phyloP scores from a whole-genome alignment of 78 protist species.

The Tieghemostelium lacteum region DNA sequence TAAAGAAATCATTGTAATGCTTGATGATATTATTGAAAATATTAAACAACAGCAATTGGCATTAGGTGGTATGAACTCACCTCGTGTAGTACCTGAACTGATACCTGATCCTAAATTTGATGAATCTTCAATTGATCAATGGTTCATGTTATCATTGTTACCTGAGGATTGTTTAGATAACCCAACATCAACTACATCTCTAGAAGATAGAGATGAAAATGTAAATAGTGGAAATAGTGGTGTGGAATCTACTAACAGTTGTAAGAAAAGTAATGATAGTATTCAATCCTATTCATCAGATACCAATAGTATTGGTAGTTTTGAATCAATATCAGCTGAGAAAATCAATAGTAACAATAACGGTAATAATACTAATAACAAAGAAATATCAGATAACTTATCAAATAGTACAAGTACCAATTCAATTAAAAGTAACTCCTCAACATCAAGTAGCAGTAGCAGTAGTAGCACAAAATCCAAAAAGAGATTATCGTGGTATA shows the following conservation, averaged over 20 bases:
- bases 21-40: constrained; percentile 1
- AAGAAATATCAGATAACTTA: too few species aligned
- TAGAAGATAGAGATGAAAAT: background rate
- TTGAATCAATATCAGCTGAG: background rate
- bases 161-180: constrained; percentile 63
- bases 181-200: background rate
- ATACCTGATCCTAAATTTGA: constrained; percentile 43
- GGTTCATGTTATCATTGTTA: constrained; percentile 51
- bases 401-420: too few species aligned
- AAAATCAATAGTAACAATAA: too few species aligned
- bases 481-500: too few species aligned
- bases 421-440: too few species aligned
- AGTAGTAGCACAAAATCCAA: too few species aligned
- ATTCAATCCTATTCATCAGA: background rate
- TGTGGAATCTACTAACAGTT: background rate
- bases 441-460: too few species aligned
- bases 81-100: background rate
- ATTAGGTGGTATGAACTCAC: background rate
- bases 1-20: background rate
- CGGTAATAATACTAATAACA: background rate
- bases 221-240: background rate
- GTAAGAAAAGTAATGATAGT: background rate
- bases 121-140: constrained; percentile 31
- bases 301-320: background rate
- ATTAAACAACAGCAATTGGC: background rate